Conservation (phyloP, 352 stramenopile species). For the Phytophthora ramorum region DNA sequence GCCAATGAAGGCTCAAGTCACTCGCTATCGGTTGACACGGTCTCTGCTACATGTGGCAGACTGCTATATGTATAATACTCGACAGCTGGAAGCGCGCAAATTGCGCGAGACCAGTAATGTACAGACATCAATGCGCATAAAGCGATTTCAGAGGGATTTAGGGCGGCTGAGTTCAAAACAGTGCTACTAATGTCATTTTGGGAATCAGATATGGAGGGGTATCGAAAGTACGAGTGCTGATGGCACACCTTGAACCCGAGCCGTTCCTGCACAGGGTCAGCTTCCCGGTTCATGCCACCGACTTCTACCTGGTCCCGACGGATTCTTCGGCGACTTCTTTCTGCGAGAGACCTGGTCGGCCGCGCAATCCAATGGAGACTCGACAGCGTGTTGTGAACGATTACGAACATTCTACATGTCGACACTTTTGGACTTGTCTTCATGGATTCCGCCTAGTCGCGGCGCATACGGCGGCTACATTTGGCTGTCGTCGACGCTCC, state of each 20-base stretch:
- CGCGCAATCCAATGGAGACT: not conserved
- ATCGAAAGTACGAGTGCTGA: too few relatives aligned
- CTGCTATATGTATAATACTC: too few relatives aligned
- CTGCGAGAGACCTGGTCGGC: constrained; percentile 12
- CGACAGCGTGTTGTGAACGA: not conserved
- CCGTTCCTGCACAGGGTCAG: too few relatives aligned
- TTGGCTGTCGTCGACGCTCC: constrained; percentile 7
- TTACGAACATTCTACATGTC: constrained; percentile 7
- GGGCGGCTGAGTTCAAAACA: too few relatives aligned
- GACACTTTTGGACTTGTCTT: not conserved
- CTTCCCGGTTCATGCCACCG: not conserved
- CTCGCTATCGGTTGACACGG: constrained; percentile 4
- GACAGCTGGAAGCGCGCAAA: not conserved
- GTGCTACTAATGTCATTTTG: too few relatives aligned
- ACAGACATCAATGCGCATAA: too few relatives aligned
- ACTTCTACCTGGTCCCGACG: constrained; percentile 3
- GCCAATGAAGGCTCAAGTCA: not conserved
- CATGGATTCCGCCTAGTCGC: constrained; percentile 8
- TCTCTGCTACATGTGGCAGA: too few relatives aligned
- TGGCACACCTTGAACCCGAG: too few relatives aligned
- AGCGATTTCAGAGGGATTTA: too few relatives aligned
- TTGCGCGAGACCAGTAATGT: not conserved
- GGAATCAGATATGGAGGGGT: too few relatives aligned
- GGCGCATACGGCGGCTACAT: constrained; percentile 21
- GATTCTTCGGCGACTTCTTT: not conserved